Base-by-base conservation (phyloP, 805 yeast species). In the Zygosaccharomyces bailii region DNA sequence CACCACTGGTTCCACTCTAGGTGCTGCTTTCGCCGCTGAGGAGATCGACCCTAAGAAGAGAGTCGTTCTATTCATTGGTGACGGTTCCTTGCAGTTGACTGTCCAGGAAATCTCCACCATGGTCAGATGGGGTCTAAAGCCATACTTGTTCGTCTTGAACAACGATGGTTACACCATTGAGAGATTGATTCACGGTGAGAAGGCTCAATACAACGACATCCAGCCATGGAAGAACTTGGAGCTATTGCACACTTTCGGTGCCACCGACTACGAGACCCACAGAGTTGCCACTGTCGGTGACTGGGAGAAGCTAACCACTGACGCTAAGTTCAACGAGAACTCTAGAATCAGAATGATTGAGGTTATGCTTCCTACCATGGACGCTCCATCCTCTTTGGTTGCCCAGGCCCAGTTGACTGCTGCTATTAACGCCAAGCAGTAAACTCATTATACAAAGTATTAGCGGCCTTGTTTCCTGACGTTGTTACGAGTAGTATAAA, bases 141-240 rank as follows among this genome's bases (percentile, higher is more conserved):
- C 86, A 57, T 82, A 82, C 69, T 66, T 82, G 59, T 82, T 82
- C 61, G 78, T 82, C 25, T 72, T 82, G 61, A 82, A 82, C 71
- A 82, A 82, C 68, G 78, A 75, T 52, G 88, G 88, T 65, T 82
- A 82, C 72, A 82, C 88, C 56, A 82, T 82, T 60, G 87, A 82
- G 68, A 78, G 80, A 69, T 74, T 82, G 69, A 80, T 82, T 54
- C 87, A 82, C 68, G 87, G 87, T 63, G 76, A 70, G 55, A 68
- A 69, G 23, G 86, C 86, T 39, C 66, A 71, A 45, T 82, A 82
- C 69, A 82, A 82, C 65, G 78, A 75, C 54, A 77, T 82, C 58
- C 87, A 82, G 68, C 68, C 74, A 44, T 82, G 88, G 88, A 74
- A 80, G 60, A 83, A 82, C 69, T 69, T 71, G 64, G 71, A 70